phyloP scores from a whole-genome alignment of 2,329 filamentous ascomycete genomes.

The Colletotrichum orbiculare region DNA sequence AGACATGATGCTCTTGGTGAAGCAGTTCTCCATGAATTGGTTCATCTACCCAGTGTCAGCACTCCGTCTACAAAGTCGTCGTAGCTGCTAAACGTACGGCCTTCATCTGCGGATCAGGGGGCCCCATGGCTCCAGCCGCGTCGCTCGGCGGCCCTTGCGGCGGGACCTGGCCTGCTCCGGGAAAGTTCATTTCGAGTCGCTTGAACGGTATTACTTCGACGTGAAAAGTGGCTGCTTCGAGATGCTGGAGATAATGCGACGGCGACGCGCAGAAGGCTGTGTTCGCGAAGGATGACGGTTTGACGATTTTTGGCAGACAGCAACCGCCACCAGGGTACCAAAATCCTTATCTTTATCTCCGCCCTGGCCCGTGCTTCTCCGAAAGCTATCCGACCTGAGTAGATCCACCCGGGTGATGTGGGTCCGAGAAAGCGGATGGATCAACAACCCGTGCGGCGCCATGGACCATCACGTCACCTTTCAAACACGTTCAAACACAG shows the following conservation, averaged over 20 bases:
- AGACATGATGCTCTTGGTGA: slow-evolving; percentile 87
- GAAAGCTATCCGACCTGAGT: background rate
- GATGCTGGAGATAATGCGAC: background rate
- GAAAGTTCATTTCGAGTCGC: slow-evolving; percentile 51
- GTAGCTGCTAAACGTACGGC: slow-evolving; percentile 49
- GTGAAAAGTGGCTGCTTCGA: too few species aligned
- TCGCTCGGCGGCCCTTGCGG: slow-evolving; percentile 34
- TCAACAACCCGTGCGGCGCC: too few species aligned
- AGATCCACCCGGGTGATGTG: too few species aligned
- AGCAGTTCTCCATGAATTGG: slow-evolving; percentile 90
- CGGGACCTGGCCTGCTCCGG: slow-evolving; percentile 39
- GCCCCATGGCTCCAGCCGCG: slow-evolving; percentile 44
- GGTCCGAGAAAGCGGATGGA: too few species aligned
- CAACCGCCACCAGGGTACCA: background rate
- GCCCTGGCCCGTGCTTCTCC: background rate
- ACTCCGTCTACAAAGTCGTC: background rate
- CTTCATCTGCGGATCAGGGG: slow-evolving; percentile 65
- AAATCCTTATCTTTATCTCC: background rate
- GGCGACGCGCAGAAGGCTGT: slow-evolving; percentile 1
- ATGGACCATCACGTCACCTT: background rate
- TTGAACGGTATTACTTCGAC: background rate
- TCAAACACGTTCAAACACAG: background rate
- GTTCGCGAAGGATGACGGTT: slow-evolving; percentile 37
- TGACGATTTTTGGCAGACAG: slow-evolving; percentile 45
- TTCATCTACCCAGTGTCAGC: slow-evolving; percentile 69